Base-by-base conservation (phyloP, 345 rosid genomes). In the Fremontodendron californicum region DNA sequence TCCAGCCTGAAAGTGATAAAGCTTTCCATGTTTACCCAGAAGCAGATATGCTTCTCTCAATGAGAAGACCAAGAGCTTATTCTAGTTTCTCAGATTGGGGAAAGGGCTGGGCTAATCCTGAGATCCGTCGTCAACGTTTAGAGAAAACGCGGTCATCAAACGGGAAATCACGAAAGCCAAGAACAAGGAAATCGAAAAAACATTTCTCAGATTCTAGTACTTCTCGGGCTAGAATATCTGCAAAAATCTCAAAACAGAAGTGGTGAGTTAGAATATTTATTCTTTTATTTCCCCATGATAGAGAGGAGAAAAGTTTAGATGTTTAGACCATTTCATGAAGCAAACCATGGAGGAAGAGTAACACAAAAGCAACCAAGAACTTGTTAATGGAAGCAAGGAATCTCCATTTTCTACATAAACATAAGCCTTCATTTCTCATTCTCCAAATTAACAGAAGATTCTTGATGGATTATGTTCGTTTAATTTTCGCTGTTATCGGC, bases 61-160 rank as follows among this genome's bases (percentile, higher is more conserved):
- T 66, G 73, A 82, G 78, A 71, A 81, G 72, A 62, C n/a, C 12
- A 27, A 78, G 61, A 76, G 40, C 91, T 29, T 82, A 86, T 74
- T 83, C 89, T 25, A 84, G 84, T 55, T 89, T 91, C 83, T 85
- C 93, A 4, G 88, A 85, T 0, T 91, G 97, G 96, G 93, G 97
- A 13, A 91, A 86, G 75, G 97, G 97, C 61, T 94, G 98, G 98
- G 97, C 97, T 37, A 89, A 91, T 86, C 97, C 97, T 42, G 94
- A 89, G 84, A 92, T 87, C 77, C 89, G 95, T 2, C 89, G 90
- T 1, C 87, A 83, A 46, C 88, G 95, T 42, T 76, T 93, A 65
- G 85, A 51, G 57, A 84, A 78, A 58, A 86, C 46, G 42, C 77
- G 46, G 66, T 54, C 29, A 1, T 51, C 33, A 1, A 80, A 77